These are phyloP conservation scores for Heterobasidion parviporum DNA, from an alignment of 1,284 basidiomycete genomes.

Conservation along the genomic window DNA sequence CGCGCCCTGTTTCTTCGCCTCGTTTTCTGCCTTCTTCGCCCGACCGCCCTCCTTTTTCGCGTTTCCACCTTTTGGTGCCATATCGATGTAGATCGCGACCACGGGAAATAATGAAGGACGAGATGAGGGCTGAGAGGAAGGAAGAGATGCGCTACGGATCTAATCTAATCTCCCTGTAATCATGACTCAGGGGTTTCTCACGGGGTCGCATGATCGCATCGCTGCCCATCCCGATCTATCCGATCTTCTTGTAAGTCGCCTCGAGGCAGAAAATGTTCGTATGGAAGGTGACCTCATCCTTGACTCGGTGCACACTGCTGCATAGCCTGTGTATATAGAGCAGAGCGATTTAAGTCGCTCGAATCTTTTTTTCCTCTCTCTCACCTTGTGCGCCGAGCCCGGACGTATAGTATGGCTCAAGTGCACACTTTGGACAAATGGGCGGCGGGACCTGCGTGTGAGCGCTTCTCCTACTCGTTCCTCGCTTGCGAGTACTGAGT, in stretches of 20 bases:
- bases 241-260: not conserved
- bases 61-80: slow-evolving; percentile 83
- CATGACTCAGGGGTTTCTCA: too few species aligned
- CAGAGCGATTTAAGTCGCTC: too few species aligned
- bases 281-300: not conserved
- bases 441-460: slow-evolving; percentile 15
- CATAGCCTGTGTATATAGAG: too few species aligned
- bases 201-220: too few species aligned
- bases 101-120: not conserved
- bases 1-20: slow-evolving; percentile 64
- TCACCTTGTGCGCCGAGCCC: not conserved
- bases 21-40: slow-evolving; percentile 92
- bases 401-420: slow-evolving; percentile 1
- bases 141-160: not conserved
- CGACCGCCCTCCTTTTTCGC: slow-evolving; percentile 84
- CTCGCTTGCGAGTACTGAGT: not conserved
- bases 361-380: too few species aligned
- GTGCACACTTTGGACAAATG: slow-evolving; percentile 13
- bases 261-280: not conserved
- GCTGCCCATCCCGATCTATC: not conserved
- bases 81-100: slow-evolving; percentile 21
- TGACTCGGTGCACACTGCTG: not conserved
- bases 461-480: not conserved
- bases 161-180: slow-evolving; percentile 9
- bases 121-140: not conserved